Percentiles rank a stretch among this genome's conserved stretches.
Evolutionary conservation across 2,329 filamentous ascomycete genomes (phyloP).

Genomic region (Trichoderma guizhouense): DNA sequence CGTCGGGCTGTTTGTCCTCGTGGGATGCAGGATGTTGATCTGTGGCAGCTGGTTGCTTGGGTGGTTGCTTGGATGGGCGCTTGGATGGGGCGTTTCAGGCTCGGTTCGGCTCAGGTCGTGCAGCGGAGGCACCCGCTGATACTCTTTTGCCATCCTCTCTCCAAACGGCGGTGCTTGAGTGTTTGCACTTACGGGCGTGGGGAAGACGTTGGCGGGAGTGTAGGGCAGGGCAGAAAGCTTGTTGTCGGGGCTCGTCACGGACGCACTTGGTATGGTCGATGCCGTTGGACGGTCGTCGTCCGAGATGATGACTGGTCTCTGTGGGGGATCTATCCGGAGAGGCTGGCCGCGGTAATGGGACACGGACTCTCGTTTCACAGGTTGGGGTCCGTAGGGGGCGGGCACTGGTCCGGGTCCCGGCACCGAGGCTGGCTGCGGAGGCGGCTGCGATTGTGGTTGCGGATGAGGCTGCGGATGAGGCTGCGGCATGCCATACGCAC

Average conservation of each 20-base stretch:
- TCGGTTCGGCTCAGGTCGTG: slow-evolving; percentile 58
- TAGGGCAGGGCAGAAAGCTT: slow-evolving; percentile 59
- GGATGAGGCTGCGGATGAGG: slow-evolving; percentile 1
- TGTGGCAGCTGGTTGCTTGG: slow-evolving; percentile 53
- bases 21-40: slow-evolving; percentile 53
- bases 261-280: slow-evolving; percentile 57
- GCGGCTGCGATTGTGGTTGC: slow-evolving; percentile 12
- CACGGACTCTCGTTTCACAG: slow-evolving; percentile 53
- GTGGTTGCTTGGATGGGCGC: slow-evolving; percentile 47
- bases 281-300: slow-evolving; percentile 60
- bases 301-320: slow-evolving; percentile 48
- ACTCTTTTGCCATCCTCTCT: slow-evolving; percentile 54
- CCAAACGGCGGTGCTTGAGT: slow-evolving; percentile 43
- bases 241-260: slow-evolving; percentile 56
- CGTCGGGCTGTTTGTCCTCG: slow-evolving; percentile 47
- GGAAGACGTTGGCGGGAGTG: slow-evolving; percentile 54
- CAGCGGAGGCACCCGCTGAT: slow-evolving; percentile 58
- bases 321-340: slow-evolving; percentile 61
- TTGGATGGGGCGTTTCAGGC: slow-evolving; percentile 51
- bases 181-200: slow-evolving; percentile 61
- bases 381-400: slow-evolving; percentile 32
- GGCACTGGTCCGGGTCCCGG: not conserved
- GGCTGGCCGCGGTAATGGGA: slow-evolving; percentile 59
- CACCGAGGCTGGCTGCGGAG: not conserved
- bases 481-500: slow-evolving; percentile 58